A percentile compares a stretch with the other conserved stretches of the same genome.
phyloP scores from a whole-genome alignment of 2,329 filamentous ascomycete genomes.

The Apiospora saccharicola region DNA sequence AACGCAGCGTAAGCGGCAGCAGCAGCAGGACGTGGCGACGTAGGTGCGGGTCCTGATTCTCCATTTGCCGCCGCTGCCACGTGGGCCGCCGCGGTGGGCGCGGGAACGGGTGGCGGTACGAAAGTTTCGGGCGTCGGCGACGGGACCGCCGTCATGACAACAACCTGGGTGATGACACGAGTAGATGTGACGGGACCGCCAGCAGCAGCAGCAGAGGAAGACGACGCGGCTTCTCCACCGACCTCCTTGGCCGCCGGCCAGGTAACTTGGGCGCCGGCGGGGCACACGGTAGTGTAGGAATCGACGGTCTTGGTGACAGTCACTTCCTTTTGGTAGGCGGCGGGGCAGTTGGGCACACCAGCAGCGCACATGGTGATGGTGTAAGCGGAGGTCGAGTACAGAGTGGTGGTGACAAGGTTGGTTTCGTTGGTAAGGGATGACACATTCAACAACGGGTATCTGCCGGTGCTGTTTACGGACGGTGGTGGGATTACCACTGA shows the following conservation, averaged over 20 bases:
- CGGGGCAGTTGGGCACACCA: constrained; percentile 49
- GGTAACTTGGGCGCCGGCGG: constrained; percentile 23
- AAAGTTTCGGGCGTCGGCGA: constrained; percentile 4
- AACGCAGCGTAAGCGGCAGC: neutral
- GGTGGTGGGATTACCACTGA: neutral
- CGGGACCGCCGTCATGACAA: neutral
- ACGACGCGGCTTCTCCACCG: neutral
- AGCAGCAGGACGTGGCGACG: neutral
- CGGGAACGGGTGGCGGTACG: neutral
- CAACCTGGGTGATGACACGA: neutral
- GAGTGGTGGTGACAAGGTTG: constrained; percentile 31
- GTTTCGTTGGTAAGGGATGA: neutral
- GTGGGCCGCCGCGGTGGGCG: neutral
- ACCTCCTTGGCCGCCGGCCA: neutral
- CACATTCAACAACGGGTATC: neutral
- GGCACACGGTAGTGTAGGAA: constrained; percentile 42
- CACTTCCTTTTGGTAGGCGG: constrained; percentile 44
- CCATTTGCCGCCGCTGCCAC: neutral
- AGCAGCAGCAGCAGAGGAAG: neutral
- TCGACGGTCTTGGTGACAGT: constrained; percentile 41
- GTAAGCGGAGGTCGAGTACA: constrained; percentile 37
- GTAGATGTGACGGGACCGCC: neutral
- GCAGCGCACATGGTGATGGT: constrained; percentile 48
- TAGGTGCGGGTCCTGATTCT: neutral
- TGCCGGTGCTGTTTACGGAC: neutral